Percentiles rank a stretch among this genome's conserved stretches.
phyloP scores from a whole-genome alignment of 495 filamentous ascomycete species.

The Hypomontagnella submonticulosa region DNA sequence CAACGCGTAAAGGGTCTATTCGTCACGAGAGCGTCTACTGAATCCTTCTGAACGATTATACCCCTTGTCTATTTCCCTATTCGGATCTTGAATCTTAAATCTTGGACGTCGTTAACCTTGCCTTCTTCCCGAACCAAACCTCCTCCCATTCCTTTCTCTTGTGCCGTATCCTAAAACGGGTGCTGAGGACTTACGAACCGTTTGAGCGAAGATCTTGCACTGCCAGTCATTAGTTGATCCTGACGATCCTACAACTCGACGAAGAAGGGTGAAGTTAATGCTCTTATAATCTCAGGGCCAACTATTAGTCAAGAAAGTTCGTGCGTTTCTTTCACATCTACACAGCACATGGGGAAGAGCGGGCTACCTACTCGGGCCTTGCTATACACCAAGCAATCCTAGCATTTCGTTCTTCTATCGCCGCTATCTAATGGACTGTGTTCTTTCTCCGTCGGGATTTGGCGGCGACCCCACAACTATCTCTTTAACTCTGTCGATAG shows the following conservation, averaged over 20 bases:
- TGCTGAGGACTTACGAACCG: conserved; percentile 9
- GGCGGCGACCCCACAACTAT: neutral
- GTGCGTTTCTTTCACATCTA: conserved; percentile 14
- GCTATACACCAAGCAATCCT: neutral
- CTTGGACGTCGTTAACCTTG: conserved; percentile 30
- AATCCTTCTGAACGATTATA: conserved; percentile 20
- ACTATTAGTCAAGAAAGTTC: conserved; percentile 17
- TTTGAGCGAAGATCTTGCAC: conserved; percentile 8
- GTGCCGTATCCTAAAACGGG: conserved; percentile 1
- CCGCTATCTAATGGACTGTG: conserved; percentile 3
- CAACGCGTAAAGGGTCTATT: conserved; percentile 25
- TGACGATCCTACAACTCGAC: conserved; percentile 8
- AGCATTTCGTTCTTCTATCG: conserved; percentile 1
- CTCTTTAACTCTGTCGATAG: neutral
- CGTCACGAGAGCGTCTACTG: conserved; percentile 24
- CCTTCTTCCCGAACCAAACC: conserved; percentile 11
- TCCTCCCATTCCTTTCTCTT: conserved; percentile 17
- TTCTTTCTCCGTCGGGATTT: neutral
- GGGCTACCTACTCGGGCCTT: conserved; percentile 27
- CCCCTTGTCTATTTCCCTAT: conserved; percentile 20
- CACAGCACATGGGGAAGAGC: neutral
- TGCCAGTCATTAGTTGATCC: neutral
- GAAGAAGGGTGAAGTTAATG: conserved; percentile 6
- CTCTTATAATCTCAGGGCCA: neutral
- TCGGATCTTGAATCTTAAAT: conserved; percentile 15